phyloP scores from a whole-genome alignment of 148 eudicot species.

The Nepenthes gracilis region DNA sequence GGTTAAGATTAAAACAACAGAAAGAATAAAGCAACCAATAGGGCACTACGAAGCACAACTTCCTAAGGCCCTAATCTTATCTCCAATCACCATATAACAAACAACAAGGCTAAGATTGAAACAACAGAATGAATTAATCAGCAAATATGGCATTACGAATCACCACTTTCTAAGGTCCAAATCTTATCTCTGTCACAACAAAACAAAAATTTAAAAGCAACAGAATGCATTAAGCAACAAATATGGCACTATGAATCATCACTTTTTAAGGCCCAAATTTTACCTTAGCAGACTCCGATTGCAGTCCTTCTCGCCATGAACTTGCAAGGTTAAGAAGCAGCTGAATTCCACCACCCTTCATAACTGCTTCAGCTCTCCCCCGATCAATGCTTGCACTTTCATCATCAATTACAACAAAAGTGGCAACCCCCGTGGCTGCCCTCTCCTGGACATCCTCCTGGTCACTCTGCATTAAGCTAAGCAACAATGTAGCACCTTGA shows the following conservation, averaged over 20 bases:
- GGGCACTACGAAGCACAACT: too few species aligned
- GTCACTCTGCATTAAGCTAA: conserved; percentile 68
- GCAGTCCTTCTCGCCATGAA: conserved; percentile 94
- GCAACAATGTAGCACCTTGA: conserved; percentile 83
- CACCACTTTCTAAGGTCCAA: too few species aligned
- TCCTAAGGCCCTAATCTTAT: too few species aligned
- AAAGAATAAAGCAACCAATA: too few species aligned
- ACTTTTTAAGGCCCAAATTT: conserved; percentile 1
- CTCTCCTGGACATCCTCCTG: conserved; percentile 98
- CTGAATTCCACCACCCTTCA: conserved; percentile 79
- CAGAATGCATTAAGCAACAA: background rate
- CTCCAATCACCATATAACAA: too few species aligned
- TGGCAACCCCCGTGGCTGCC: conserved; percentile 91
- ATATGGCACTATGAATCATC: background rate
- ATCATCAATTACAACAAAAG: conserved; percentile 92
- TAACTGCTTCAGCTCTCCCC: conserved; percentile 85
- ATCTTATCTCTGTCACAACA: background rate
- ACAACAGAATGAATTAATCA: background rate
- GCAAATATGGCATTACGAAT: too few species aligned
- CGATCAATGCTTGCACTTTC: conserved; percentile 84
- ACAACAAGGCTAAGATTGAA: background rate
- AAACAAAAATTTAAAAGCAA: background rate
- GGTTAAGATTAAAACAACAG: too few species aligned
- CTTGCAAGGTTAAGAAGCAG: conserved; percentile 72
- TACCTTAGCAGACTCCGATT: conserved; percentile 94